A percentile compares a stretch with the other conserved stretches of the same genome.
Conservation (phyloP, 306 rosid genomes). For the Trifolium subterraneum region DNA sequence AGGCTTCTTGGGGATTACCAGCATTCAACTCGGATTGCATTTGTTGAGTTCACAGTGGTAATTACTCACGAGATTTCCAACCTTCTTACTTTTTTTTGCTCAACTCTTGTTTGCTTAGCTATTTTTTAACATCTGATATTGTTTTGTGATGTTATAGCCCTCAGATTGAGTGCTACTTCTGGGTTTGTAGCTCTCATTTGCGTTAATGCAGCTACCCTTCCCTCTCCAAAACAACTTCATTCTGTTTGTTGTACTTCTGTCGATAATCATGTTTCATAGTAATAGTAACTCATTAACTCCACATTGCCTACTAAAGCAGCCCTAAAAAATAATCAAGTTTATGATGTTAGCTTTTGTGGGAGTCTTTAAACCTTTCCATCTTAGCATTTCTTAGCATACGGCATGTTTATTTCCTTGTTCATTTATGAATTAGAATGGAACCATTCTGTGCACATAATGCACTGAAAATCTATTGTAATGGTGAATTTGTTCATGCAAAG, state of each 20-base stretch:
- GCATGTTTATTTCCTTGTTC: conserved; percentile 23
- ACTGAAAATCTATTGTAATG: conserved; percentile 1
- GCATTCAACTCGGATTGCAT: conserved; percentile 95
- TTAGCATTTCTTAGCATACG: conserved; percentile 12
- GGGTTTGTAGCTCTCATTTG: conserved; percentile 28
- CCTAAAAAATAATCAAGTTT: conserved; percentile 1
- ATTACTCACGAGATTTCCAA: conserved; percentile 26
- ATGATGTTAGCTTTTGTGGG: conserved; percentile 19
- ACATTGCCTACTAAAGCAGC: neutral
- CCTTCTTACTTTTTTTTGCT: conserved; percentile 21
- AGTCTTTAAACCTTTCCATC: conserved; percentile 18
- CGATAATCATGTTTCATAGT: neutral
- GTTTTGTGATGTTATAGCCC: conserved; percentile 21
- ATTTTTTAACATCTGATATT: neutral
- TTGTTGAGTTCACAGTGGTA: conserved; percentile 91
- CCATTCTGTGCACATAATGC: conserved; percentile 7
- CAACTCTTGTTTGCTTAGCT: conserved; percentile 17
- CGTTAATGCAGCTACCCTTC: neutral
- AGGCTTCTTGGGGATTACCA: conserved; percentile 98
- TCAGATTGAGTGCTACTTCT: conserved; percentile 20
- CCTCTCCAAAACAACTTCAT: neutral
- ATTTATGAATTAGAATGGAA: neutral
- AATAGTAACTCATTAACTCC: neutral
- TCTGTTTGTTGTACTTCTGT: conserved; percentile 14
- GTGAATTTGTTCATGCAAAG: neutral